Evolutionary conservation across 352 stramenopile species (phyloP), one percentile per base, ranked within the genome.

Genomic region (Globisporangium spiculum): DNA sequence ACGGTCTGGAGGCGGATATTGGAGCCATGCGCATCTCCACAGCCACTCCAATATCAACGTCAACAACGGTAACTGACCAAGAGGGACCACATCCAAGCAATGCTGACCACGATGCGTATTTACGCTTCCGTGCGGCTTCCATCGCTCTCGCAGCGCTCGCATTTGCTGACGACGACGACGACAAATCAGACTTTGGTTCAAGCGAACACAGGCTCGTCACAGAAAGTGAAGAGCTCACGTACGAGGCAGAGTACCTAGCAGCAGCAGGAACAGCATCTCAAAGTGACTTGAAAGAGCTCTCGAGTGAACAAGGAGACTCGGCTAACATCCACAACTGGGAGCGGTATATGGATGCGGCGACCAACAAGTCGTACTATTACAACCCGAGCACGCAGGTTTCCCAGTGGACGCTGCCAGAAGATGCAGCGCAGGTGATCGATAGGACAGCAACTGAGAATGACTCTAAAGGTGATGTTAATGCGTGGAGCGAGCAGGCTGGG

Each of bases 291-390:
- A 18, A 9, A 14, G 24, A 52, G 60, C 41, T 48, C 10, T 20
- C 7, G 24, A 63, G 24, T n/a, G 41, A 12, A 12, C 20, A 18
- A 36, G 46, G 27, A 32, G 27, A 32, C 20, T 20, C 12, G 6
- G 32, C 32, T 59, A 14, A 16, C 12, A 20, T 54, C 14, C 32
- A 46, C 38, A 44, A 6, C 41, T 91, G 79, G 83, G 80, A 91
- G 65, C 77, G 76, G 22, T 90, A 86, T 59, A 38, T 86, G 62
- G 79, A 89, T 66, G 70, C 50, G 20, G 55, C 65, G 54, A 84
- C 68, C 27, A 78, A 73, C 73, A 88, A 86, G 65, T 82, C 74
- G 22, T 89, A 77, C 65, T 90, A 89, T 60, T 86, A 75, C 75
- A 84, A 88, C 60, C 67, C 55, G 0, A 53, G 12, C 36, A 75